phyloP scores from a whole-genome alignment of 1,284 basidiomycete species.

The Rhizopogon hawkerae region DNA sequence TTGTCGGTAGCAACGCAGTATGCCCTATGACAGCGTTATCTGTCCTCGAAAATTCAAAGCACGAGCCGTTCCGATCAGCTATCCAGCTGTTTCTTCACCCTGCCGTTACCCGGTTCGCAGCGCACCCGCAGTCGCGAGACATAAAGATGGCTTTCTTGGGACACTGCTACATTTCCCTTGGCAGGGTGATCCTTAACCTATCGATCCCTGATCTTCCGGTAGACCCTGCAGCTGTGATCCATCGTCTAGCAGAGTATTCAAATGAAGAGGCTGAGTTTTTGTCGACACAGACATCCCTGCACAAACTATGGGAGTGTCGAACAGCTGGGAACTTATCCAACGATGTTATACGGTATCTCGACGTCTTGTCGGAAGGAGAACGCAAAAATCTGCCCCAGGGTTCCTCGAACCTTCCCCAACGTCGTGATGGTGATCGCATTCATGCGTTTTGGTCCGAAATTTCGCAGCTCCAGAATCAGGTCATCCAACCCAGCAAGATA shows the following conservation, averaged over 20 bases:
- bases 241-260: constrained; percentile 45
- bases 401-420: constrained; percentile 24
- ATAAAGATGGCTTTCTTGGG: constrained; percentile 32
- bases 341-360: constrained; percentile 38
- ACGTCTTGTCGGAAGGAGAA: constrained; percentile 30
- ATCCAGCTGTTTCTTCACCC: constrained; percentile 12
- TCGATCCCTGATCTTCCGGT: constrained; percentile 82
- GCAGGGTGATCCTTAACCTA: constrained; percentile 55
- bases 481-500: constrained; percentile 42
- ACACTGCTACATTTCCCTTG: constrained; percentile 58
- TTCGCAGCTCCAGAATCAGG: constrained; percentile 55
- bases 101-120: constrained; percentile 1
- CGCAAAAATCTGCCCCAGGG: constrained; percentile 17
- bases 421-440: constrained; percentile 51
- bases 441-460: constrained; percentile 81
- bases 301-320: constrained; percentile 49
- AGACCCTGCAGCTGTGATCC: constrained; percentile 75
- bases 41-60: constrained; percentile 13
- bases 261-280: constrained; percentile 41
- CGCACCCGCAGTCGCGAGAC: constrained; percentile 3
- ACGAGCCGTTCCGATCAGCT: constrained; percentile 22
- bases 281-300: constrained; percentile 47
- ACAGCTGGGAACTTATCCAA: constrained; percentile 58
- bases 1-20: constrained; percentile 6
- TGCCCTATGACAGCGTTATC: constrained; percentile 14